Evolutionary conservation across 2,329 filamentous ascomycete genomes (phyloP), one percentile per base, ranked within the genome.

Genomic region (Trichophaea hybrida): DNA sequence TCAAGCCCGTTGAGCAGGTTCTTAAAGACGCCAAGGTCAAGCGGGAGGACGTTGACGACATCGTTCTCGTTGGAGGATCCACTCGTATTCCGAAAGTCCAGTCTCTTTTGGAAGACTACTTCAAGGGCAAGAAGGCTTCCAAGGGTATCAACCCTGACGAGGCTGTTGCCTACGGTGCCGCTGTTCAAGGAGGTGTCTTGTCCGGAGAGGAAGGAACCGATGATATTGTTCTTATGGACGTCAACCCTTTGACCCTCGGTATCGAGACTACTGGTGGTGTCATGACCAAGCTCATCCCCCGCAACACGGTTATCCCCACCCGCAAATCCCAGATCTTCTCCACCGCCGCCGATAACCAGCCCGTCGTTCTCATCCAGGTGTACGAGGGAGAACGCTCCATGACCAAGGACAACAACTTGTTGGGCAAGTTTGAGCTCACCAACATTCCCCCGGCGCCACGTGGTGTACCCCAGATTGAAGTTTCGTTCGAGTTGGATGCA

Each of bases 71-170:
- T 65, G 93, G 93, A 83, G 93, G 93, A 75, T 97, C 93, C 63
- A 97, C 93, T 68, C 91, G 93, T 87, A 97, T 98, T 69, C 91
- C 93, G 74, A 97, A 96, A 86, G 90, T 97, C 68, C 86, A 94
- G 77, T 74, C 82, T 69, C 84, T 97, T 72, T 86, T 97, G 68
- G 89, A 97, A 80, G 90, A 97, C 76, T 97, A 81, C 82, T 97
- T 97, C 74, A 78, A 73, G 69, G 85, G 90, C 75, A 97, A 97
- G 87, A 90, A 93, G 80, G 89, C 90, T 69, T 90, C 86, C 81
- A 97, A 97, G 88, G 88, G 89, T 76, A 95, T 98, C 74, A 97
- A 97, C 83, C 93, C 93, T 69, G 93, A 98, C 72, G 93, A 97
- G 80, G 93, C 93, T 77, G 93, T 97, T 69, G 93, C 93, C 72